These are phyloP conservation scores for Aureobasidium sp. DNA, from an alignment of 2,329 filamentous ascomycete species.

Conservation along the genomic window DNA sequence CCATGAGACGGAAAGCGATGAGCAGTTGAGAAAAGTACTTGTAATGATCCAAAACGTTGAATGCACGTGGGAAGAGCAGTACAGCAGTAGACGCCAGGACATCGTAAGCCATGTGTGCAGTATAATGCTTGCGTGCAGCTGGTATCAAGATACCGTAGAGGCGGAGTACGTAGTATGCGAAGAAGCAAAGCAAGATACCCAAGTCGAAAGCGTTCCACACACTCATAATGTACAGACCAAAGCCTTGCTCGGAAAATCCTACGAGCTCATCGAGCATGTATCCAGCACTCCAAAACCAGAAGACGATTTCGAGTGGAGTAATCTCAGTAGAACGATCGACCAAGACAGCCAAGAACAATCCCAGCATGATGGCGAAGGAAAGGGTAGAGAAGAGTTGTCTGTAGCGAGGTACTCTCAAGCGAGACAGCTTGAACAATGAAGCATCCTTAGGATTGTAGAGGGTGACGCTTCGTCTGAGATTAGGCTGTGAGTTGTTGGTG, in stretches of 20 bases:
- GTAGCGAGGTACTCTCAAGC: conserved; percentile 84
- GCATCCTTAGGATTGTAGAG: conserved; percentile 87
- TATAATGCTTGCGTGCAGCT: conserved; percentile 58
- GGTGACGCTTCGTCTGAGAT: conserved; percentile 61
- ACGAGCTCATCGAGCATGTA: conserved; percentile 97
- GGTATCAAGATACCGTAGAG: conserved; percentile 80
- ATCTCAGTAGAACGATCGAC: conserved; percentile 69
- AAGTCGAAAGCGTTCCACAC: conserved; percentile 97
- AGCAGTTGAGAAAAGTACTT: conserved; percentile 92
- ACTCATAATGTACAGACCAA: conserved; percentile 93
- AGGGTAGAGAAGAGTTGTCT: conserved; percentile 82
- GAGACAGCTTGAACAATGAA: conserved; percentile 83
- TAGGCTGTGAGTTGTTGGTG: not conserved
- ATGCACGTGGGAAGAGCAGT: conserved; percentile 79
- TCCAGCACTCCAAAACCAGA: conserved; percentile 97
- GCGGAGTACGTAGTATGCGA: conserved; percentile 84
- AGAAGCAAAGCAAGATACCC: conserved; percentile 76
- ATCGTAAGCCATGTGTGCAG: conserved; percentile 84
- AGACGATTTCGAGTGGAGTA: conserved; percentile 75
- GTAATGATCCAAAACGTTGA: conserved; percentile 89
- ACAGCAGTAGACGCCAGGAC: conserved; percentile 89
- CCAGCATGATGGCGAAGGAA: conserved; percentile 77
- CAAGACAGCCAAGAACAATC: conserved; percentile 77
- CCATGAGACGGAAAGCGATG: conserved; percentile 92
- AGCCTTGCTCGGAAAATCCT: conserved; percentile 93